Evolutionary conservation across 2,329 filamentous ascomycete species (phyloP).

Genomic region (Xylaria sp.): DNA sequence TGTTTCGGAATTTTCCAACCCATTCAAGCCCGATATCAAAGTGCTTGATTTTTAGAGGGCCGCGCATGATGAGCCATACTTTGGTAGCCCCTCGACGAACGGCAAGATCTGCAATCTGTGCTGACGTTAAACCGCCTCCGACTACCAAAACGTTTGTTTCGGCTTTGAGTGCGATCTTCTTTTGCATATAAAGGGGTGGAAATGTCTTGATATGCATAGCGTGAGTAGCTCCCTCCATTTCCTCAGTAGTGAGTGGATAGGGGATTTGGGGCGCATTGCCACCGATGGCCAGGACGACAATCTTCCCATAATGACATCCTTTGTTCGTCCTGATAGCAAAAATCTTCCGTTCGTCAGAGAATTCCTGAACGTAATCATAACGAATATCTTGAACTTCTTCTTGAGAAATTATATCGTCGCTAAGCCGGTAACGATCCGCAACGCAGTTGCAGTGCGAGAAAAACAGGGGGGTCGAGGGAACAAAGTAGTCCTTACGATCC

Average conservation of each 20-base stretch:
- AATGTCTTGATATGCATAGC: slow-evolving; percentile 71
- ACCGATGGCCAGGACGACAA: slow-evolving; percentile 77
- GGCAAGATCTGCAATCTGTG: slow-evolving; percentile 75
- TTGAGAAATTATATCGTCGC: slow-evolving; percentile 65
- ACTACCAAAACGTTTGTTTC: slow-evolving; percentile 75
- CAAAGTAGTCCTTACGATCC: slow-evolving; percentile 76
- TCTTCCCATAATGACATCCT: slow-evolving; percentile 64
- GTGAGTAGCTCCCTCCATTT: slow-evolving; percentile 60
- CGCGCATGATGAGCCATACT: slow-evolving; percentile 76
- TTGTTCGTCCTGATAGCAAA: slow-evolving; percentile 72
- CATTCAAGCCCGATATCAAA: slow-evolving; percentile 81
- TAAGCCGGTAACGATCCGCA: slow-evolving; percentile 66
- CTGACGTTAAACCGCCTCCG: slow-evolving; percentile 79
- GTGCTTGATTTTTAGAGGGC: slow-evolving; percentile 70
- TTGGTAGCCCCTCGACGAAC: slow-evolving; percentile 72
- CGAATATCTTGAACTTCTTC: slow-evolving; percentile 70
- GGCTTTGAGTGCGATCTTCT: slow-evolving; percentile 61
- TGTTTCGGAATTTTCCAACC: slow-evolving; percentile 85
- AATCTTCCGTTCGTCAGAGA: slow-evolving; percentile 62
- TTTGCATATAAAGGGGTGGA: slow-evolving; percentile 62
- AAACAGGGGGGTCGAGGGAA: slow-evolving; percentile 70
- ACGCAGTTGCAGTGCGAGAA: slow-evolving; percentile 69
- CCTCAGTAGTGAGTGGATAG: slow-evolving; percentile 37
- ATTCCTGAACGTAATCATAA: slow-evolving; percentile 61
- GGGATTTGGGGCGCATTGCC: slow-evolving; percentile 68